Base-by-base conservation (phyloP, 2,329 filamentous ascomycete species). In the Ophiostoma fasciatum region DNA sequence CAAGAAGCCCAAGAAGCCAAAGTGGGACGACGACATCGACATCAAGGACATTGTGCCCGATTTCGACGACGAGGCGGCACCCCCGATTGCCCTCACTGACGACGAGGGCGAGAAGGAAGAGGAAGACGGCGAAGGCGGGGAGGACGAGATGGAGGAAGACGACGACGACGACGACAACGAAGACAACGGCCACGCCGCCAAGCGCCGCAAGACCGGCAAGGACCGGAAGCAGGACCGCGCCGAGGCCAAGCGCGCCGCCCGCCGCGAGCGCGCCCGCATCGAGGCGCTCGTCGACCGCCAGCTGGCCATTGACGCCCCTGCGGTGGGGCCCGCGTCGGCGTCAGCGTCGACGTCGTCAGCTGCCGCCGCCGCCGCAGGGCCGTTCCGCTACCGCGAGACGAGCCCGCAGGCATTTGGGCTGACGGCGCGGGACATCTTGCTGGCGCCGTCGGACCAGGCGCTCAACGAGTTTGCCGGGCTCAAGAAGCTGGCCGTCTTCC, bases 21-120 rank as follows among this genome's bases (percentile, higher is more conserved):
- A 75, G 43, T 98, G 88, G 80, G 83, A 94, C 49, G 85, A 96
- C 50, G 90, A 98, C 53, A 94, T 98, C 48, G 87, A 96, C 52
- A 96, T 98, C 61, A 84, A 81, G 42, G 88, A 94, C 54, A 68
- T 94, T 34, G 63, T 94, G 20, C 85, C 84, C 2, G 83, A 93
- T 42, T 94, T 92, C 51, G 74, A 82, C 15, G 81, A 83, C 19
- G 71, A 72, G 7, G 60, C 66, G 13, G 52, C 31, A 17, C 69
- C 72, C 15, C 59, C 61, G 1, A 58, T 80, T 40, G 60, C 60
- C 1, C 59, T 78, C 2, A 71, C 72, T 5, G 71, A 77, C 43
- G 62, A 55, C 7, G 57, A 64, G n/a, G 61, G 60, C 12, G 57
- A 58, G 7, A 47, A 54, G 1, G 55, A 53, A 4, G 52, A 49